Percentiles rank a stretch among this genome's conserved stretches.
Evolutionary conservation across 2,329 filamentous ascomycete species (phyloP).

Genomic region (Dactylellina parvicollis): DNA sequence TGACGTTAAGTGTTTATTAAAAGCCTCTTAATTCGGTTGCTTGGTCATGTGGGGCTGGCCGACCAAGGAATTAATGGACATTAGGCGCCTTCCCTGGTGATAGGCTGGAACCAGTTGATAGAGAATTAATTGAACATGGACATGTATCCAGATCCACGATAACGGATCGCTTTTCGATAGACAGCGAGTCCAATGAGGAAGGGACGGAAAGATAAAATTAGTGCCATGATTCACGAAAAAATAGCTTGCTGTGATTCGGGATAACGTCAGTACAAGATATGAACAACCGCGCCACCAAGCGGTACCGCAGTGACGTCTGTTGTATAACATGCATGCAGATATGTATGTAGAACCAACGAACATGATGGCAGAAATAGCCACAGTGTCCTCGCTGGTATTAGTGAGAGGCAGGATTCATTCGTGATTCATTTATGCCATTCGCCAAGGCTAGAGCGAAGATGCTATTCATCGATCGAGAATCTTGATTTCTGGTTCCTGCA

Average conservation of each 20-base stretch:
- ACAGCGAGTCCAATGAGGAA: background rate
- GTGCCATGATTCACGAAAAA: background rate
- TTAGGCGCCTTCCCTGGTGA: conserved; percentile 6
- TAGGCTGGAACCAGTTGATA: background rate
- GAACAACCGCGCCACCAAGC: too few species aligned
- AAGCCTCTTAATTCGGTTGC: too few species aligned
- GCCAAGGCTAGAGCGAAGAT: conserved; percentile 11
- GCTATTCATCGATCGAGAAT: conserved; percentile 20
- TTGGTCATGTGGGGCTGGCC: conserved; percentile 5
- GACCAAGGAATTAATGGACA: background rate
- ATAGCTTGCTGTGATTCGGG: too few species aligned
- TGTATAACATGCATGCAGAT: background rate
- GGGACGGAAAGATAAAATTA: background rate
- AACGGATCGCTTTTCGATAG: too few species aligned
- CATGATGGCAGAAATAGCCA: background rate
- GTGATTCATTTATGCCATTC: too few species aligned
- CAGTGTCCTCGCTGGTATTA: background rate
- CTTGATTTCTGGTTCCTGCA: conserved; percentile 43
- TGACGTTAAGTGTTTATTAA: too few species aligned
- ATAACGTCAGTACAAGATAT: too few species aligned
- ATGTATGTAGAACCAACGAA: background rate
- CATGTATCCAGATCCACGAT: too few species aligned
- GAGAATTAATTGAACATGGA: too few species aligned
- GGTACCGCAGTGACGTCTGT: background rate
- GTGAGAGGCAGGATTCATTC: too few species aligned